A percentile compares a stretch with the other conserved stretches of the same genome.
Evolutionary conservation across 2,329 filamentous ascomycete species (phyloP).

Genomic region (Sclerotinia glacialis): DNA sequence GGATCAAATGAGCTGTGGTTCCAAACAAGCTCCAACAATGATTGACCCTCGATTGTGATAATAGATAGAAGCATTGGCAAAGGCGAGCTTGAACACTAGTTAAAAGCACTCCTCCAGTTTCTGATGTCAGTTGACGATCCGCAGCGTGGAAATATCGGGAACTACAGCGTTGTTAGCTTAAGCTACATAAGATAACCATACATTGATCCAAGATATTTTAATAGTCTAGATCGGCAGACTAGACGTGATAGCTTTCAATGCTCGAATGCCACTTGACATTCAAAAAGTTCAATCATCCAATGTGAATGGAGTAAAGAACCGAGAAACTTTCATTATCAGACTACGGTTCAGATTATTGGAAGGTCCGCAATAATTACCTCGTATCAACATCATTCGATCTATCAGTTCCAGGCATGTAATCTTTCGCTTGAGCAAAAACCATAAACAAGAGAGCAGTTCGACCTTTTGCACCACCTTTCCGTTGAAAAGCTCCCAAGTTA

Average conservation of each 20-base stretch:
- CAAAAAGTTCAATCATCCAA: neutral
- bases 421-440: conserved; percentile 50
- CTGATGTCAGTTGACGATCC: conserved; percentile 39
- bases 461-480: conserved; percentile 43
- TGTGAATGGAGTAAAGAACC: neutral
- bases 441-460: conserved; percentile 47
- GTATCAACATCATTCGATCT: conserved; percentile 22
- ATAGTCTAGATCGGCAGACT: neutral
- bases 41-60: conserved; percentile 40
- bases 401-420: conserved; percentile 37
- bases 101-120: conserved; percentile 39
- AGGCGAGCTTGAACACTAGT: conserved; percentile 44
- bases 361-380: conserved; percentile 15
- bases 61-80: conserved; percentile 40
- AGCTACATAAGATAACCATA: conserved; percentile 24
- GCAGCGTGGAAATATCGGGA: conserved; percentile 34
- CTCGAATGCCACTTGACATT: neutral
- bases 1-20: conserved; percentile 38
- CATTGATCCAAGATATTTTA: neutral
- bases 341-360: neutral
- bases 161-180: conserved; percentile 26
- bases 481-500: conserved; percentile 43
- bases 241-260: neutral
- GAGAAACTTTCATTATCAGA: neutral
- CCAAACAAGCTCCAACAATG: conserved; percentile 42